Conservation (phyloP, 2,329 filamentous ascomycete genomes). For the Pseudogymnoascus sp. region DNA sequence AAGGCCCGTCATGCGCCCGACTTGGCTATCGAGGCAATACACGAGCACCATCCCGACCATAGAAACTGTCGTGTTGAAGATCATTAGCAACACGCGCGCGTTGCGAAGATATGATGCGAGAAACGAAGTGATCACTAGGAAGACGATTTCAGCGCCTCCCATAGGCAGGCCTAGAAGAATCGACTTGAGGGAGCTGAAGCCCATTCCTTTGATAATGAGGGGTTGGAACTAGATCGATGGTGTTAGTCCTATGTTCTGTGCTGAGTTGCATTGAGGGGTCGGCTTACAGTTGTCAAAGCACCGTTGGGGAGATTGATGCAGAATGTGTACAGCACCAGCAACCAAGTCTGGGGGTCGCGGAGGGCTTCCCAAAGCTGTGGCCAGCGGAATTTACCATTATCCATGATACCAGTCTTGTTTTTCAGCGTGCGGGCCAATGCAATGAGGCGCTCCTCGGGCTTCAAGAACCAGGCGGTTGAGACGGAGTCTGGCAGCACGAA, state of each 20-base stretch:
- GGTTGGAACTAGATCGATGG: constrained; percentile 25
- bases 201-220: constrained; percentile 33
- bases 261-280: neutral
- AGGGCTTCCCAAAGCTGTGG: constrained; percentile 35
- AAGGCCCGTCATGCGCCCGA: constrained; percentile 40
- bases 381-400: constrained; percentile 24
- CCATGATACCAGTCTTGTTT: constrained; percentile 20
- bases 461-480: constrained; percentile 36
- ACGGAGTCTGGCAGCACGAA: constrained; percentile 43
- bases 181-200: constrained; percentile 29
- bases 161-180: constrained; percentile 52
- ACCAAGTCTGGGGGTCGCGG: constrained; percentile 30
- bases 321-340: constrained; percentile 20
- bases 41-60: constrained; percentile 52
- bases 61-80: constrained; percentile 34
- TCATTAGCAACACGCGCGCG: constrained; percentile 15
- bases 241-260: neutral
- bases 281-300: constrained; percentile 31
- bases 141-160: constrained; percentile 30
- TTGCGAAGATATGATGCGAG: constrained; percentile 13
- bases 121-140: constrained; percentile 11
- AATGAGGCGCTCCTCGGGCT: constrained; percentile 35
- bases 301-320: constrained; percentile 32
- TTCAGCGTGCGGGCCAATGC: constrained; percentile 19
- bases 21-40: constrained; percentile 44